Evolutionary conservation across 2,329 filamentous ascomycete genomes (phyloP).

Genomic region (Pestalotiopsis sp.): DNA sequence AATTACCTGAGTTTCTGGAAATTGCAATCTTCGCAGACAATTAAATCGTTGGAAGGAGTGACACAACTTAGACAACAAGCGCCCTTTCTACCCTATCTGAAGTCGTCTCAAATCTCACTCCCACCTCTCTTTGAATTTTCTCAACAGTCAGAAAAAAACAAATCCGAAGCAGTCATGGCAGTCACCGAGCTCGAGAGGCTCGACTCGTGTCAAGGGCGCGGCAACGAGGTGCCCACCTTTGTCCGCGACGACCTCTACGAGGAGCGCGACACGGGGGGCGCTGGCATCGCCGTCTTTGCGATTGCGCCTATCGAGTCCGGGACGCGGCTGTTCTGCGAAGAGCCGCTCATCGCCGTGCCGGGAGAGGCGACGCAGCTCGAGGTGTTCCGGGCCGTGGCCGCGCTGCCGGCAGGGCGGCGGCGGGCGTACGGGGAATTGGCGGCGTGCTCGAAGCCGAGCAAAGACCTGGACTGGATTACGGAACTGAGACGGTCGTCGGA

Average conservation of each 20-base stretch:
- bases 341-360: neutral
- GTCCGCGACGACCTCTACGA: slow-evolving; percentile 2
- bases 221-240: neutral
- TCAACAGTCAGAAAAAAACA: neutral
- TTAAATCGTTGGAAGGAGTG: too few species aligned
- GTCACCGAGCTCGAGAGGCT: neutral
- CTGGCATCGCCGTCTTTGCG: slow-evolving; percentile 4
- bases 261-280: neutral
- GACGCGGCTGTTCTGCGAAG: slow-evolving; percentile 6
- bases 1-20: neutral
- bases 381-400: neutral
- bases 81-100: neutral
- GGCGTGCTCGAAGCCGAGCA: slow-evolving; percentile 6
- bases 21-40: neutral
- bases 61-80: too few species aligned
- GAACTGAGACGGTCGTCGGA: neutral
- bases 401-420: neutral
- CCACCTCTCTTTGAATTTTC: too few species aligned
- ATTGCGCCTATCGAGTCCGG: neutral
- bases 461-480: slow-evolving; percentile 9
- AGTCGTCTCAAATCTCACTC: neutral
- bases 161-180: neutral
- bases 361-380: neutral
- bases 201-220: neutral
- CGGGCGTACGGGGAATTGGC: neutral